Base-by-base conservation (phyloP, 2,329 filamentous ascomycete genomes). In the Ceratocystiopsis minuta region DNA sequence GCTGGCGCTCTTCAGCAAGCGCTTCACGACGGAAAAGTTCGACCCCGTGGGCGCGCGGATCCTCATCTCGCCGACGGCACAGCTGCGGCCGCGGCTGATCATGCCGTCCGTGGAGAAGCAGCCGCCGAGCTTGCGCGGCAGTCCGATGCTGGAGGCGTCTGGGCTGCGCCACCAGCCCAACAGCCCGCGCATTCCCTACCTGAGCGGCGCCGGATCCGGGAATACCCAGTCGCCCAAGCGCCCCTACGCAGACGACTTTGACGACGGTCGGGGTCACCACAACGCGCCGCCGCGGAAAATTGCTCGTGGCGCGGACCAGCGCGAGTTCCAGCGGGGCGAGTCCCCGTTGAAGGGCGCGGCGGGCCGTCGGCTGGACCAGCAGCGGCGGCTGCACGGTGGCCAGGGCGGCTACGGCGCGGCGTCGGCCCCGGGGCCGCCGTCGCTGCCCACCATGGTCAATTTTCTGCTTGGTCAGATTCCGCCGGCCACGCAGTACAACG, bases 311-410 rank as follows among this genome's bases (percentile, higher is more conserved):
- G 86, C 78, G 13, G 86, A 84, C 41, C 52, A 54, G 5, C 81
- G 87, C 51, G 94, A 95, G 56, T 71, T 95, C 46, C 73, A 79
- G 42, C 77, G 90, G 40, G 87, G 80, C n/a, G 86, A 83, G 43
- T 96, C 88, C 6, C 90, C 92, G 0, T 68, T 96, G 34, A 98
- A 96, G 57, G 85, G 85, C 14, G 83, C 84, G 1, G 85, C 88
- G 34, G 84, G 85, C 20, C 78, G 87, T 43, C 78, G 87, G 33
- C 67, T 92, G 17, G 84, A 90, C 52, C 81, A 90, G 55, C 78
- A 84, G 55, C 70, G 75, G 40, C 67, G 76, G 6, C 75, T 70
- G 51, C 72, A 72, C 49, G 40, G 40, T 57, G 37, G 53, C 15
- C n/a, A 13, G 44, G 28, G 54, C 47, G 20, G 54, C 56, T 15